Conservation (phyloP, 2,329 filamentous ascomycete genomes). For the Aspergillus sp. region DNA sequence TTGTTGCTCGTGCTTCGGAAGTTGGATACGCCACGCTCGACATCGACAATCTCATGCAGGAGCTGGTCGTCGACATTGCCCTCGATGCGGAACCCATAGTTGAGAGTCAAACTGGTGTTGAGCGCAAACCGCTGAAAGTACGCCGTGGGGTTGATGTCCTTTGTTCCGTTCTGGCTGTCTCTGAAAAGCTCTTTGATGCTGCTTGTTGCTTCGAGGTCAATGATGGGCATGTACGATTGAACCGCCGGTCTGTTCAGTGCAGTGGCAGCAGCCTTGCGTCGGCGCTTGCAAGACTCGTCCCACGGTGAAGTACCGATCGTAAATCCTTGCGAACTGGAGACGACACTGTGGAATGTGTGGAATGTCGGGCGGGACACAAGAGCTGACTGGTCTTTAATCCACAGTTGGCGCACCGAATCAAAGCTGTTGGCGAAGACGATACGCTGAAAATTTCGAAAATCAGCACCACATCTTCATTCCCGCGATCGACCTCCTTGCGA, state of each 20-base stretch:
- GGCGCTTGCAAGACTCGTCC: constrained; percentile 73
- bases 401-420: constrained; percentile 65
- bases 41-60: constrained; percentile 67
- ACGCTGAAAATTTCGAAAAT: constrained; percentile 38
- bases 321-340: constrained; percentile 71
- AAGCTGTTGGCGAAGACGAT: constrained; percentile 77
- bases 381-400: constrained; percentile 74
- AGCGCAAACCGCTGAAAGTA: constrained; percentile 74
- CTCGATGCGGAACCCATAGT: constrained; percentile 73
- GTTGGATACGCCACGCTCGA: constrained; percentile 71
- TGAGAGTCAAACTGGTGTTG: constrained; percentile 72
- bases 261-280: constrained; percentile 73
- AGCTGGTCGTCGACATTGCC: constrained; percentile 64
- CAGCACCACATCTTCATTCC: not conserved
- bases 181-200: constrained; percentile 68
- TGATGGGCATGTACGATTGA: constrained; percentile 75
- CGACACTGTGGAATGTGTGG: constrained; percentile 76
- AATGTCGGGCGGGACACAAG: constrained; percentile 73
- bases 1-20: constrained; percentile 77
- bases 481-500: too few species aligned
- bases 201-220: constrained; percentile 69
- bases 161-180: constrained; percentile 57
- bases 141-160: constrained; percentile 65
- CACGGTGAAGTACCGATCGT: constrained; percentile 81
- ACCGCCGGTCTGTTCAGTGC: constrained; percentile 72